Evolutionary conservation across 495 filamentous ascomycete genomes (phyloP).

Genomic region (Penicillium angulare): DNA sequence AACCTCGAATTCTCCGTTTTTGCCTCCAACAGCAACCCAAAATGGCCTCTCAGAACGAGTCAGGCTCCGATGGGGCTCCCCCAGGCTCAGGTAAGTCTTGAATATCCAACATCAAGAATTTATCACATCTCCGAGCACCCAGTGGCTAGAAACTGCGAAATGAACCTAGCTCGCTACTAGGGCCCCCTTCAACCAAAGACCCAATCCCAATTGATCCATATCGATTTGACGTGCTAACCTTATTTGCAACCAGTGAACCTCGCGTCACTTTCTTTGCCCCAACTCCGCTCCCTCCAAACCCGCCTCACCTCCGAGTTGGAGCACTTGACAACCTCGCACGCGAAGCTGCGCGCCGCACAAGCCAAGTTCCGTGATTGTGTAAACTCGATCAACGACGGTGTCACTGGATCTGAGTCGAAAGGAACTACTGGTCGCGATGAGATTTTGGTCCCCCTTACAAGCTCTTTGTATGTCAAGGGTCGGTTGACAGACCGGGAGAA

Average conservation of each 20-base stretch:
- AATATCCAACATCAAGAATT: background rate
- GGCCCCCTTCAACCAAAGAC: background rate
- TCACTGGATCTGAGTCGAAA: constrained; percentile 40
- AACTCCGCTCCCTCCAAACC: constrained; percentile 75
- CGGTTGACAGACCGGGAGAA: constrained; percentile 70
- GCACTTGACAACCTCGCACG: constrained; percentile 85
- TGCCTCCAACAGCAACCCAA: background rate
- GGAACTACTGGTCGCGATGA: constrained; percentile 41
- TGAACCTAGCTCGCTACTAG: background rate
- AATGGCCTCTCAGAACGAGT: constrained; percentile 25
- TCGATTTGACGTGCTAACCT: background rate
- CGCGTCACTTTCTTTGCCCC: constrained; percentile 51
- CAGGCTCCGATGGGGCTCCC: constrained; percentile 31
- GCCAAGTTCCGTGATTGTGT: constrained; percentile 90
- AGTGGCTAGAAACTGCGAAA: background rate
- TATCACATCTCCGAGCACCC: background rate
- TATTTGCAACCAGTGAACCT: constrained; percentile 55
- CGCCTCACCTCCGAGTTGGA: constrained; percentile 94
- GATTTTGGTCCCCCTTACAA: constrained; percentile 87
- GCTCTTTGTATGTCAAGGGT: constrained; percentile 90
- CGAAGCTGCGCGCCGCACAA: constrained; percentile 84
- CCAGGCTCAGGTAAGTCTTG: constrained; percentile 29
- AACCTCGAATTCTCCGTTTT: background rate
- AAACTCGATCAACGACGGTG: constrained; percentile 62
- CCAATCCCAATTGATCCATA: background rate